These are phyloP conservation scores for Globisporangium splendens DNA, from an alignment of 352 stramenopile genomes.

Conservation along the genomic window DNA sequence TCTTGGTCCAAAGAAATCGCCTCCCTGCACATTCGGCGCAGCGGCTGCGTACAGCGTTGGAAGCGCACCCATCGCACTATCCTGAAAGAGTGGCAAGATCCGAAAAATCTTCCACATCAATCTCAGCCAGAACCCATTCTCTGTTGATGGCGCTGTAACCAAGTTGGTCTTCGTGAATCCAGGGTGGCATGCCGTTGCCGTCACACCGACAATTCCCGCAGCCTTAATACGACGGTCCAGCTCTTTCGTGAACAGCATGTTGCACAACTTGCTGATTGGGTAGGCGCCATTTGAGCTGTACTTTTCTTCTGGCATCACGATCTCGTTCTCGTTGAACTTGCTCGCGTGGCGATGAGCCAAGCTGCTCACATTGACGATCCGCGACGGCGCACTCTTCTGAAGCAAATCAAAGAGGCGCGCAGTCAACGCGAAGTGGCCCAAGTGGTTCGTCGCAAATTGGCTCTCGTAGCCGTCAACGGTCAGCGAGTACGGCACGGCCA, in stretches of 20 bases:
- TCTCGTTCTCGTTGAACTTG: not conserved
- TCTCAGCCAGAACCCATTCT: not conserved
- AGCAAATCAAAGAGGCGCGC: slow-evolving; percentile 21
- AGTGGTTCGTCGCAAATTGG: slow-evolving; percentile 27
- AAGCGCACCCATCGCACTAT: slow-evolving; percentile 1
- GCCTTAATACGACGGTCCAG: slow-evolving; percentile 5
- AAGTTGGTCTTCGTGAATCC: slow-evolving; percentile 6
- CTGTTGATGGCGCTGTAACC: not conserved
- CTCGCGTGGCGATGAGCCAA: slow-evolving; percentile 1
- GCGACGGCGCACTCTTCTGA: slow-evolving; percentile 19
- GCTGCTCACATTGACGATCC: slow-evolving; percentile 21
- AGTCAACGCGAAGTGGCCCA: slow-evolving; percentile 32
- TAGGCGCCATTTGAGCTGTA: slow-evolving; percentile 2
- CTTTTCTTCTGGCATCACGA: slow-evolving; percentile 1
- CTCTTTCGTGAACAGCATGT: slow-evolving; percentile 12
- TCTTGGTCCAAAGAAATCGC: slow-evolving; percentile 14
- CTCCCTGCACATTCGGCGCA: not conserved
- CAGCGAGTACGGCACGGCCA: slow-evolving; percentile 11
- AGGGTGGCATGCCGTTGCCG: not conserved
- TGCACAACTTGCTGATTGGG: slow-evolving; percentile 10
- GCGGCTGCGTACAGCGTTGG: slow-evolving; percentile 6
- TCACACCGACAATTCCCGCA: not conserved
- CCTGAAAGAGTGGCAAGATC: not conserved
- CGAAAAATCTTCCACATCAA: not conserved
- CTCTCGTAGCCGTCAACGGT: slow-evolving; percentile 18